These are phyloP conservation scores for Lentinus polychrous DNA, from an alignment of 1,284 basidiomycete species.

Conservation along the genomic window DNA sequence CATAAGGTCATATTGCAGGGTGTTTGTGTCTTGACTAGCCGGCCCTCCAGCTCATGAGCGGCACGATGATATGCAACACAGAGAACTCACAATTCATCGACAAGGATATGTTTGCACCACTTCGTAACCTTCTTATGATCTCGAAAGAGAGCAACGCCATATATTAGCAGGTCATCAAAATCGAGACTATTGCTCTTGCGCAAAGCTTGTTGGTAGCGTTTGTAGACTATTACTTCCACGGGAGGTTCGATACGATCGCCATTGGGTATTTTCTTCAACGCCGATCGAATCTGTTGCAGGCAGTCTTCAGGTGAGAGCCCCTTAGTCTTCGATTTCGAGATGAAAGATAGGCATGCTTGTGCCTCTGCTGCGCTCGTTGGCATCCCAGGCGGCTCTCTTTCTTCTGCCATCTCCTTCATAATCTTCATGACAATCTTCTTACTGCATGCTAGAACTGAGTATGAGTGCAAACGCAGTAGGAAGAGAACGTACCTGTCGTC, in stretches of 20 bases:
- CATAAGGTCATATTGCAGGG: slow-evolving; percentile 83
- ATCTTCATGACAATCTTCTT: slow-evolving; percentile 67
- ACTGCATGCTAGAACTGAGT: slow-evolving; percentile 31
- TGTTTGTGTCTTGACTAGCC: slow-evolving; percentile 81
- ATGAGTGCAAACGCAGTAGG: slow-evolving; percentile 4
- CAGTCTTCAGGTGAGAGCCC: slow-evolving; percentile 50
- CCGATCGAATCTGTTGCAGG: slow-evolving; percentile 12
- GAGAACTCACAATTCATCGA: slow-evolving; percentile 78
- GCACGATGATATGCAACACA: neutral
- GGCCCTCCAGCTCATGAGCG: neutral
- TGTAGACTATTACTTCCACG: slow-evolving; percentile 49
- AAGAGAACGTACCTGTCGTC: slow-evolving; percentile 63
- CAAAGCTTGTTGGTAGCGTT: slow-evolving; percentile 63
- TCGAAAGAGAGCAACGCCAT: slow-evolving; percentile 69
- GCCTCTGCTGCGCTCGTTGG: slow-evolving; percentile 6
- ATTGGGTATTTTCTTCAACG: slow-evolving; percentile 14
- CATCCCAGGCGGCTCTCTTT: slow-evolving; percentile 14
- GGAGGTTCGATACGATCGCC: slow-evolving; percentile 10
- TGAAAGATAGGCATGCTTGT: slow-evolving; percentile 43
- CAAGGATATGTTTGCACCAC: slow-evolving; percentile 75
- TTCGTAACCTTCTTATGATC: slow-evolving; percentile 44
- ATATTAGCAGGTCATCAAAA: slow-evolving; percentile 85
- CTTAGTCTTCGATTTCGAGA: slow-evolving; percentile 81
- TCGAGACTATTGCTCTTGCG: slow-evolving; percentile 70
- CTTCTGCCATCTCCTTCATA: slow-evolving; percentile 48